Percentiles rank a stretch among this genome's conserved stretches.
Conservation (phyloP, 106 monocot genomes). For the Alisma plantagoaquatica region DNA sequence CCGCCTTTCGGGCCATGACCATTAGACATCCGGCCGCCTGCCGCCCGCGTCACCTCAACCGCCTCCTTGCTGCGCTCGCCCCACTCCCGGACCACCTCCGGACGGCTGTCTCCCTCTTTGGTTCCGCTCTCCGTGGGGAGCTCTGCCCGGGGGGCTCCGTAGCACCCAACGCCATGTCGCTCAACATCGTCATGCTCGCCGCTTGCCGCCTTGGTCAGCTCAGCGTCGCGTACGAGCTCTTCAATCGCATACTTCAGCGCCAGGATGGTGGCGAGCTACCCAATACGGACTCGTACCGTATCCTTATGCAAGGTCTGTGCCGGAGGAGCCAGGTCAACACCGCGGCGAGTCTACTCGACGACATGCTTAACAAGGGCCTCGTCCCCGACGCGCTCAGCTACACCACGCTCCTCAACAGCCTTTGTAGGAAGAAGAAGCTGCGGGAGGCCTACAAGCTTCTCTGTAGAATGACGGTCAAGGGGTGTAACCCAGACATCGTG, state of each 20-base stretch:
- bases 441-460: slow-evolving; percentile 80
- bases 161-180: slow-evolving; percentile 25
- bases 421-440: slow-evolving; percentile 70
- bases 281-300: slow-evolving; percentile 46
- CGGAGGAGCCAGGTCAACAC: slow-evolving; percentile 53
- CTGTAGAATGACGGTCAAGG: slow-evolving; percentile 70
- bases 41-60: slow-evolving; percentile 22
- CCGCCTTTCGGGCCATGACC: slow-evolving; percentile 13
- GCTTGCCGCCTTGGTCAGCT: slow-evolving; percentile 33
- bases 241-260: slow-evolving; percentile 32
- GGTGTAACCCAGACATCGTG: slow-evolving; percentile 62
- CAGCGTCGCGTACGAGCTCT: slow-evolving; percentile 52
- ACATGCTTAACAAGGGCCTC: slow-evolving; percentile 78
- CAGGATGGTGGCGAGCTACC: slow-evolving; percentile 35
- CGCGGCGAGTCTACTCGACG: slow-evolving; percentile 63
- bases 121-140: slow-evolving; percentile 4
- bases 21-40: slow-evolving; percentile 1
- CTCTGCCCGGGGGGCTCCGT: slow-evolving; percentile 6
- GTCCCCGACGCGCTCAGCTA: slow-evolving; percentile 45
- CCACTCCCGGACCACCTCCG: slow-evolving; percentile 11
- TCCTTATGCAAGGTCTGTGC: slow-evolving; percentile 70
- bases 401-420: slow-evolving; percentile 70
- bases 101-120: slow-evolving; percentile 18
- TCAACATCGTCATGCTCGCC: slow-evolving; percentile 49
- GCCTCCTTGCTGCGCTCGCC: slow-evolving; percentile 26